Evolutionary conservation across 139 green algal genomes (phyloP).

Genomic region (Picochlorum sp.): DNA sequence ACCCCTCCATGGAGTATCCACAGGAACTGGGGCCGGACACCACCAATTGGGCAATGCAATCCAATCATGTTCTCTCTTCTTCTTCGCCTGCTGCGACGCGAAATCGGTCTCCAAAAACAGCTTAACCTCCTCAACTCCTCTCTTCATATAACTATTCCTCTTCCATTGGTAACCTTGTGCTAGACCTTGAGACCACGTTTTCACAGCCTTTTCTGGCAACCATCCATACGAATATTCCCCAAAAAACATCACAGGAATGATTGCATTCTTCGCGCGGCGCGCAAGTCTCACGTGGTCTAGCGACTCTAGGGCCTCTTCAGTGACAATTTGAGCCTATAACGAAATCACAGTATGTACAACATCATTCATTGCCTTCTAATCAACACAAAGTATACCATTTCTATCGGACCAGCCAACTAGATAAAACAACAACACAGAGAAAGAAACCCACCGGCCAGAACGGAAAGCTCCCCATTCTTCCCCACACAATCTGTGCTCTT

Average conservation of each 20-base stretch:
- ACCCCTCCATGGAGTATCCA: neutral
- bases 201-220: slow-evolving; percentile 29
- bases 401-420: too few species aligned
- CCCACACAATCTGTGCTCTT: slow-evolving; percentile 32
- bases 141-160: slow-evolving; percentile 10
- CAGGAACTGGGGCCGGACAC: neutral
- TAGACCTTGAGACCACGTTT: slow-evolving; percentile 28
- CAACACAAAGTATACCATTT: too few species aligned
- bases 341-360: too few species aligned
- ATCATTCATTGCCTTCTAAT: too few species aligned
- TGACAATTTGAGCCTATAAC: slow-evolving; percentile 26
- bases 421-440: too few species aligned
- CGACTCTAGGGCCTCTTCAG: neutral
- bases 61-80: neutral
- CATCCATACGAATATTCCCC: slow-evolving; percentile 62
- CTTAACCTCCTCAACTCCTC: slow-evolving; percentile 3
- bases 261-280: neutral
- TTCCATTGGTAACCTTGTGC: slow-evolving; percentile 31
- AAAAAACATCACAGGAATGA: slow-evolving; percentile 59
- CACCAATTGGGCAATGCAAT: neutral
- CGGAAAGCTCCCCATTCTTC: slow-evolving; percentile 57
- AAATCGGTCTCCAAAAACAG: neutral
- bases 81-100: neutral
- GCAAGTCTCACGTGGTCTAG: neutral
- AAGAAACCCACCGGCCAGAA: too few species aligned